A percentile compares a stretch with the other conserved stretches of the same genome.
Evolutionary conservation across 495 filamentous ascomycete species (phyloP).

Genomic region (Annulohypoxylon stygium): DNA sequence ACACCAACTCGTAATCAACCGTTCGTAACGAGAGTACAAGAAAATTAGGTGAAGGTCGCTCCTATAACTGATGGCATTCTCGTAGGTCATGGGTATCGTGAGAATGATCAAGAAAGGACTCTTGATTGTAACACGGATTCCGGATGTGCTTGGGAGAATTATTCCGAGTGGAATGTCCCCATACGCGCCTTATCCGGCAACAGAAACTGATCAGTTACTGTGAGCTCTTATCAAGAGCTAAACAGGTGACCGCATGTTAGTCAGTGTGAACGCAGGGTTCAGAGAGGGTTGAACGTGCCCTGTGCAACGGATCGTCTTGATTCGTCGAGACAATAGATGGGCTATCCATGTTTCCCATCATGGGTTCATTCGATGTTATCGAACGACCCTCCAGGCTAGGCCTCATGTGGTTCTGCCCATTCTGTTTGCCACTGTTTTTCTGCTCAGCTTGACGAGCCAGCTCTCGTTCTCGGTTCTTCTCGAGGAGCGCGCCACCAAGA

Average conservation of each 20-base stretch:
- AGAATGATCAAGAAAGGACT: constrained; percentile 39
- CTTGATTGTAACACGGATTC: constrained; percentile 41
- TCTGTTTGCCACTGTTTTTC: constrained; percentile 42
- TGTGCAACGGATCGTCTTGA: constrained; percentile 76
- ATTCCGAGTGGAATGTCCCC: constrained; percentile 18
- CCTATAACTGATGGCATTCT: constrained; percentile 47
- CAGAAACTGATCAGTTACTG: constrained; percentile 57
- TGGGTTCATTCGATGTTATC: constrained; percentile 72
- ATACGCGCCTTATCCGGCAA: constrained; percentile 36
- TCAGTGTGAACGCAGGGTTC: constrained; percentile 51
- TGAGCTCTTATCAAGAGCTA: constrained; percentile 64
- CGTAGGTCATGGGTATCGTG: constrained; percentile 45
- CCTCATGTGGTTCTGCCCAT: constrained; percentile 44
- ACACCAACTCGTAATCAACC: constrained; percentile 42
- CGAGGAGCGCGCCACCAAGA: constrained; percentile 87
- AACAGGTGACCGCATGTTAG: constrained; percentile 51
- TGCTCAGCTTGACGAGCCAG: constrained; percentile 56
- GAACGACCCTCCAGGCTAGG: constrained; percentile 63
- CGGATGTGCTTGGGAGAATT: constrained; percentile 16
- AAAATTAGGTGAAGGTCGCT: constrained; percentile 38
- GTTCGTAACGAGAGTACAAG: constrained; percentile 47
- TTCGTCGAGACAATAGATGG: constrained; percentile 71
- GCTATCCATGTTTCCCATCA: constrained; percentile 69
- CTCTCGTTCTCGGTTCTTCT: constrained; percentile 68
- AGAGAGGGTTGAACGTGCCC: constrained; percentile 70